Conservation (phyloP, 306 rosid species). For the Carpinus fangiana region DNA sequence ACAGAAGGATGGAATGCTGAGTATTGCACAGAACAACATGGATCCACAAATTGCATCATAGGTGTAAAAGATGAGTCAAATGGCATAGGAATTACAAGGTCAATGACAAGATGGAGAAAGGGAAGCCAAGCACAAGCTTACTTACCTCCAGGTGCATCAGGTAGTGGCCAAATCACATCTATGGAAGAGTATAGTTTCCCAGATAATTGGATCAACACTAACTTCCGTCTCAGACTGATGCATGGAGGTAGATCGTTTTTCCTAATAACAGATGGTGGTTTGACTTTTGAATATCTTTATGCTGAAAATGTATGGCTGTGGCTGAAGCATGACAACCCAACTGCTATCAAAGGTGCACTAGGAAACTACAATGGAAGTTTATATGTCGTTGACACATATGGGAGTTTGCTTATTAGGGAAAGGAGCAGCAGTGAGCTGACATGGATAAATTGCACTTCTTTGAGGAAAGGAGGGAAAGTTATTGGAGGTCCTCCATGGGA, state of each 20-base stretch:
- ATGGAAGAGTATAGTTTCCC: constrained; percentile 44
- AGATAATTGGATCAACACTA: constrained; percentile 57
- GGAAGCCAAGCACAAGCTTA: constrained; percentile 64
- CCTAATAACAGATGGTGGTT: constrained; percentile 65
- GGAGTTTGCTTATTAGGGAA: constrained; percentile 82
- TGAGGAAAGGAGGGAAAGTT: constrained; percentile 61
- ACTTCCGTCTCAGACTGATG: constrained; percentile 73
- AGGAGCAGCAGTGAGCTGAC: constrained; percentile 57
- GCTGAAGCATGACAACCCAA: constrained; percentile 80
- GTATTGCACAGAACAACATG: constrained; percentile 79
- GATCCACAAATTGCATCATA: constrained; percentile 70
- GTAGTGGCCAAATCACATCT: constrained; percentile 28
- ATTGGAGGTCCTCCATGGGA: constrained; percentile 92
- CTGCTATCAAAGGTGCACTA: constrained; percentile 65
- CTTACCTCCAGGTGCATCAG: constrained; percentile 39
- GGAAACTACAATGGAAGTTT: constrained; percentile 90
- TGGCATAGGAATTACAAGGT: constrained; percentile 50
- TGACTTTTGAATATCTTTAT: constrained; percentile 70
- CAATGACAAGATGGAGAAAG: constrained; percentile 57
- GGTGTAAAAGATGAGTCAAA: constrained; percentile 70
- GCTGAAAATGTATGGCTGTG: constrained; percentile 79
- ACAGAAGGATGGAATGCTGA: constrained; percentile 98
- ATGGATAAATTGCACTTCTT: constrained; percentile 77
- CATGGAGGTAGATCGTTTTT: constrained; percentile 78
- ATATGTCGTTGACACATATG: constrained; percentile 64